Percentiles rank a stretch among this genome's conserved stretches.
Evolutionary conservation across 306 rosid species (phyloP).

Genomic region (Gillenia trifoliata): DNA sequence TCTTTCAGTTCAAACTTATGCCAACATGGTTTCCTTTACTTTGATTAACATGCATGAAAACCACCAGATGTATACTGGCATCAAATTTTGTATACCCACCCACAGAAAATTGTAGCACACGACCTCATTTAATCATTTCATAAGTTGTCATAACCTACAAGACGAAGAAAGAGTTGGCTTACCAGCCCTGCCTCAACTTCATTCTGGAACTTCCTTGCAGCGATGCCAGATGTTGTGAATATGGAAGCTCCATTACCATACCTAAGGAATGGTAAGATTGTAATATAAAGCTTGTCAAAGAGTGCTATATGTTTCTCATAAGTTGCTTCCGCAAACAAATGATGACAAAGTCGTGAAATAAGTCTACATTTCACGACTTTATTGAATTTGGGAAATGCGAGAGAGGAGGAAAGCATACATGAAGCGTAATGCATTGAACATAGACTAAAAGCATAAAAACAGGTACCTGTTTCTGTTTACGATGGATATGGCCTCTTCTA

Average conservation of each 20-base stretch:
- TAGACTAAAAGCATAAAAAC: not conserved
- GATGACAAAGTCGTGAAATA: not conserved
- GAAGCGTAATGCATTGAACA: constrained; percentile 1
- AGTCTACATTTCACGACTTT: not conserved
- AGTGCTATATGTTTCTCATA: not conserved
- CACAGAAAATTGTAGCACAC: not conserved
- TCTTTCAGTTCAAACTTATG: not conserved
- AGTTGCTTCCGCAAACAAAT: not conserved
- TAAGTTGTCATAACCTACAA: constrained; percentile 8
- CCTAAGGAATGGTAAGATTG: constrained; percentile 22
- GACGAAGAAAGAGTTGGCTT: constrained; percentile 15
- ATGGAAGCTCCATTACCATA: constrained; percentile 49
- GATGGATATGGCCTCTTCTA: constrained; percentile 64
- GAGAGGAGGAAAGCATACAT: not conserved
- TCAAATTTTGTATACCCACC: not conserved
- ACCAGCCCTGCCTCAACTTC: constrained; percentile 59
- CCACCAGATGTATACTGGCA: not conserved
- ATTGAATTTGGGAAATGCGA: constrained; percentile 5
- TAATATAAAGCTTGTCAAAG: not conserved
- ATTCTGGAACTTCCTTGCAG: constrained; percentile 54
- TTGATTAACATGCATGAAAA: not conserved
- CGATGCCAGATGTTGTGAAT: constrained; percentile 50
- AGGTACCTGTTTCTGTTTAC: constrained; percentile 58
- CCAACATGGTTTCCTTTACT: no score
- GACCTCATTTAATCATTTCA: not conserved